A percentile compares a stretch with the other conserved stretches of the same genome.
Conservation (phyloP, 192 early-diverging fungal genomes). For the Umbelopsis isabellina region DNA sequence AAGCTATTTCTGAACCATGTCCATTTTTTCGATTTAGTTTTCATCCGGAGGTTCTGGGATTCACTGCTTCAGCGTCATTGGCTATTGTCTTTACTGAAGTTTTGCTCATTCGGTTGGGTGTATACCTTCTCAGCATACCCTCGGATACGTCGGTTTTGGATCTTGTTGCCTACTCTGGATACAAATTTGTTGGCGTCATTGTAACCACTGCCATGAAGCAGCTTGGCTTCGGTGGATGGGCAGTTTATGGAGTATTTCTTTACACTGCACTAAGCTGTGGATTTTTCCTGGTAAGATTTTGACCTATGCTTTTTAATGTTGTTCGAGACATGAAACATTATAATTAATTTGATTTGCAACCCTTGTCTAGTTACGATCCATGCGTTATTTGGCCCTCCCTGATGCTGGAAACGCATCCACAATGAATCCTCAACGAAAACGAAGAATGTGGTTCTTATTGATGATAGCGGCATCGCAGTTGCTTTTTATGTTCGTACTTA, state of each 20-base stretch:
- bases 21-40: conserved; percentile 56
- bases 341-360: neutral
- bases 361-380: conserved; percentile 61
- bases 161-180: conserved; percentile 86
- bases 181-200: conserved; percentile 91
- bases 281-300: conserved; percentile 80
- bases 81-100: conserved; percentile 83
- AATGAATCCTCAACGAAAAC: conserved; percentile 69
- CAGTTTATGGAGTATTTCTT: conserved; percentile 70
- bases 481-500: conserved; percentile 80
- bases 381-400: conserved; percentile 75
- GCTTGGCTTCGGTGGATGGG: conserved; percentile 52
- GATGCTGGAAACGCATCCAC: conserved; percentile 67
- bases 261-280: conserved; percentile 80
- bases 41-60: conserved; percentile 83
- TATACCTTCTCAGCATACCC: conserved; percentile 85
- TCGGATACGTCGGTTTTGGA: conserved; percentile 85
- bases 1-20: conserved; percentile 4
- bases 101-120: conserved; percentile 79
- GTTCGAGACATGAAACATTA: no score
- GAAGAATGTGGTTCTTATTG: conserved; percentile 88
- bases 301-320: no score
- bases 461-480: conserved; percentile 82
- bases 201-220: conserved; percentile 49
- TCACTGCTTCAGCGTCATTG: conserved; percentile 82